Conservation (phyloP, 2,329 filamentous ascomycete genomes). For the Arthrobotrys megalospora region DNA sequence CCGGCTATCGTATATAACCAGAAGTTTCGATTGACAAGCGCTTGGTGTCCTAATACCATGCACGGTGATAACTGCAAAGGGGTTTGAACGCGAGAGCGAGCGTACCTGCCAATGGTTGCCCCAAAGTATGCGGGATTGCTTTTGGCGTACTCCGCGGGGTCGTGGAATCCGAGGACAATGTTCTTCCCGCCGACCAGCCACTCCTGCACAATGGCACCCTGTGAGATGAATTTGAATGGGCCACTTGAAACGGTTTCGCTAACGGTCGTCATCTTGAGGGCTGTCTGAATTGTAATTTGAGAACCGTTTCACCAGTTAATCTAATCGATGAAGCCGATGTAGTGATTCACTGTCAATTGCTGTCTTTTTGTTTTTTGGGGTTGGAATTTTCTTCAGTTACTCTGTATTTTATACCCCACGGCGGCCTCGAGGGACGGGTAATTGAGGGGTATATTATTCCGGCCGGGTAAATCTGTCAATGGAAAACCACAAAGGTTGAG, state of each 20-base stretch:
- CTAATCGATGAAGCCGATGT: neutral
- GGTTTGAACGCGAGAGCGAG: conserved; percentile 63
- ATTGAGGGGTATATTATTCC: conserved; percentile 54
- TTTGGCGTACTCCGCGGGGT: conserved; percentile 75
- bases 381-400: conserved; percentile 4
- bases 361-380: neutral
- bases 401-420: conserved; percentile 38
- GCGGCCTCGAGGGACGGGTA: conserved; percentile 36
- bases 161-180: conserved; percentile 89
- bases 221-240: conserved; percentile 77
- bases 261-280: conserved; percentile 26
- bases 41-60: neutral
- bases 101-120: conserved; percentile 83
- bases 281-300: neutral
- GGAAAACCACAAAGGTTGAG: neutral
- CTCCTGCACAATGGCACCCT: conserved; percentile 85
- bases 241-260: conserved; percentile 43
- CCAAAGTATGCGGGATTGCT: conserved; percentile 88
- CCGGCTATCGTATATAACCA: neutral
- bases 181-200: conserved; percentile 83
- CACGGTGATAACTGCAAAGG: conserved; percentile 12
- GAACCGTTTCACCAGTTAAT: neutral
- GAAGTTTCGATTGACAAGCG: conserved; percentile 21
- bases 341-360: neutral
- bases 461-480: conserved; percentile 47